Base-by-base conservation (phyloP, 176 grass and related monocot species). In the Carex kokanica region DNA sequence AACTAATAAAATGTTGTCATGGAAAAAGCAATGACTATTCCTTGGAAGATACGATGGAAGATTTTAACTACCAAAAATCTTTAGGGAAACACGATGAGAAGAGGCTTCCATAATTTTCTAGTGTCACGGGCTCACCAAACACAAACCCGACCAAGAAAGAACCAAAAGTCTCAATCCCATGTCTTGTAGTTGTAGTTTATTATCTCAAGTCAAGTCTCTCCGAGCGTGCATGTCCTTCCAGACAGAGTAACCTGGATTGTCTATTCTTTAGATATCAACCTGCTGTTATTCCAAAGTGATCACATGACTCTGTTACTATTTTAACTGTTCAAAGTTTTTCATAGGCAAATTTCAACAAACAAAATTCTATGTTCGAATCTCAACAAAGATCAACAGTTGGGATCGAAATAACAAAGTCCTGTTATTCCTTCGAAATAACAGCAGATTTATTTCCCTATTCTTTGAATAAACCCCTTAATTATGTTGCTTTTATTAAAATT, bases 111-210 rank as follows among this genome's bases (percentile, higher is more conserved):
- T 56, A 77, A 31, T 18, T 56, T 3, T 16, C 43, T 78, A 55
- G 73, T 78, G 73, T 78, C 73, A 55, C 73, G 51, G 73, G 51
- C 71, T 52, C 73, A 56, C 24, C 24, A 31, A 78, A 56, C 73
- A 77, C 73, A 55, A 51, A 55, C 51, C n/a, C 51, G 51, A 17
- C 73, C 45, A 47, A 77, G 49, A 77, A 51, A 34, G 51, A 78
- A 78, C 56, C 73, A 78, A 78, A 56, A 12, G 45, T 45, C 43
- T 24, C 6, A 12, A 49, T 56, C 51, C 47, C 23, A 29, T 77
- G 31, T 55, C 14, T 77, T 49, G 49, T 77, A 73, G 8, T 77
- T 49, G 49, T 77, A 73, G 8, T 27, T 24, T 51, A 20, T 12
- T 72, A 23, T 74, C 21, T 24, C 71, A 52, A n/a, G n/a, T n/a